A percentile compares a stretch with the other conserved stretches of the same genome.
Evolutionary conservation across 768 basidiomycete species (phyloP).

Genomic region (Tylopilus sp.): DNA sequence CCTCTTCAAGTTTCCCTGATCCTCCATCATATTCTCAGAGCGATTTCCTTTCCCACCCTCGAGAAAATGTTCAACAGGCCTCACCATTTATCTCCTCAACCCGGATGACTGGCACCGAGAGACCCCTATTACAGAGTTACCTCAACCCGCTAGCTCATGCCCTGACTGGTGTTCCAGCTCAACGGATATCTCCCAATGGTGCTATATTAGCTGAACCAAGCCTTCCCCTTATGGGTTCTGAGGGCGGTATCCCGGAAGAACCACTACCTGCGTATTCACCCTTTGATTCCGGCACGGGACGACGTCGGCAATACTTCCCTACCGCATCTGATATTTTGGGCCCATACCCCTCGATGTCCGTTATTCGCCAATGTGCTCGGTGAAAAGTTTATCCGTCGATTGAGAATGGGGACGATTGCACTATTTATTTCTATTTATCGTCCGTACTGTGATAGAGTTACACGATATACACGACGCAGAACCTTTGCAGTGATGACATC

Average conservation of each 20-base stretch:
- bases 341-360: slow-evolving; percentile 26
- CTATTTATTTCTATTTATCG: slow-evolving; percentile 9
- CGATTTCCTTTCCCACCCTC: not conserved
- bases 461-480: no score
- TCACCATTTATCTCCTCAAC: not conserved
- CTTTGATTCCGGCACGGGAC: no score
- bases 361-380: not conserved
- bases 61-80: not conserved
- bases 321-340: slow-evolving; percentile 20
- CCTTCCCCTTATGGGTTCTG: not conserved
- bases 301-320: slow-evolving; percentile 16
- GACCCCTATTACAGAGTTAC: not conserved
- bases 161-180: slow-evolving; percentile 16
- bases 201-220: not conserved
- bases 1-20: no score
- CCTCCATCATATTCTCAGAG: slow-evolving; percentile 22
- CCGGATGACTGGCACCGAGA: not conserved
- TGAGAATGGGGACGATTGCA: not conserved
- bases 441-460: not conserved
- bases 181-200: not conserved
- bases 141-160: slow-evolving; percentile 9
- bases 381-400: not conserved
- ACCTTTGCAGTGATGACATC: not conserved
- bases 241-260: slow-evolving; percentile 3
- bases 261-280: slow-evolving; percentile 26